Conservation (phyloP, 2,329 filamentous ascomycete genomes). For the Didymosphaeria variabile region DNA sequence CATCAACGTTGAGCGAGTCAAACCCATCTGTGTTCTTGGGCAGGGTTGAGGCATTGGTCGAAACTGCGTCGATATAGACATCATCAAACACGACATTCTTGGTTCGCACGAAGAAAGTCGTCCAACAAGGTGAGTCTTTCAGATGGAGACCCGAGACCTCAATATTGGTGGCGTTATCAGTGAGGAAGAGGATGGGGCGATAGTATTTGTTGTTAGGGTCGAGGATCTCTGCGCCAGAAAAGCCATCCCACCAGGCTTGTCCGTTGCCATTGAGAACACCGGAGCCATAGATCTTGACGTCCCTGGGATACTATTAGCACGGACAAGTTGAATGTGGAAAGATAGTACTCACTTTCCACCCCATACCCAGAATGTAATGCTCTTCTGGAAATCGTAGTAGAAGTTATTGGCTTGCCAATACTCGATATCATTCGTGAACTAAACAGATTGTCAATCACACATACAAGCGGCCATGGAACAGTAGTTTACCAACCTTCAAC, state of each 20-base stretch:
- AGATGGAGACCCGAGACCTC: slow-evolving; percentile 66
- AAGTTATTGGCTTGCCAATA: slow-evolving; percentile 63
- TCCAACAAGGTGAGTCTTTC: slow-evolving; percentile 71
- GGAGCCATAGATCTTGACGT: slow-evolving; percentile 67
- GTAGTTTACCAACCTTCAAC: slow-evolving; percentile 43
- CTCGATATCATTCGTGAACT: slow-evolving; percentile 58
- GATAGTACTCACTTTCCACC: slow-evolving; percentile 57
- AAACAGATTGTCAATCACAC: slow-evolving; percentile 3
- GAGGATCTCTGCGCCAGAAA: slow-evolving; percentile 58
- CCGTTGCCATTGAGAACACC: slow-evolving; percentile 63
- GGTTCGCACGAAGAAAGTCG: slow-evolving; percentile 68
- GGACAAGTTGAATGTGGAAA: background rate
- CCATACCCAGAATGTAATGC: slow-evolving; percentile 71
- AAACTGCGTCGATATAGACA: slow-evolving; percentile 64
- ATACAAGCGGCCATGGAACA: background rate
- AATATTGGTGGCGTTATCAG: slow-evolving; percentile 68
- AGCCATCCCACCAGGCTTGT: slow-evolving; percentile 59
- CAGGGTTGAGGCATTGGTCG: slow-evolving; percentile 57
- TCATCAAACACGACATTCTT: slow-evolving; percentile 64
- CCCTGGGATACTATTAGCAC: slow-evolving; percentile 25
- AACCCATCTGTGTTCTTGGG: slow-evolving; percentile 72
- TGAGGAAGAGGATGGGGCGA: slow-evolving; percentile 68
- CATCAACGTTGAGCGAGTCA: slow-evolving; percentile 67
- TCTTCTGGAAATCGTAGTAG: slow-evolving; percentile 62
- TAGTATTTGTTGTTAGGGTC: slow-evolving; percentile 65